These are phyloP conservation scores for Penicillium maclennaniae DNA, from an alignment of 495 filamentous ascomycete genomes.

Conservation along the genomic window DNA sequence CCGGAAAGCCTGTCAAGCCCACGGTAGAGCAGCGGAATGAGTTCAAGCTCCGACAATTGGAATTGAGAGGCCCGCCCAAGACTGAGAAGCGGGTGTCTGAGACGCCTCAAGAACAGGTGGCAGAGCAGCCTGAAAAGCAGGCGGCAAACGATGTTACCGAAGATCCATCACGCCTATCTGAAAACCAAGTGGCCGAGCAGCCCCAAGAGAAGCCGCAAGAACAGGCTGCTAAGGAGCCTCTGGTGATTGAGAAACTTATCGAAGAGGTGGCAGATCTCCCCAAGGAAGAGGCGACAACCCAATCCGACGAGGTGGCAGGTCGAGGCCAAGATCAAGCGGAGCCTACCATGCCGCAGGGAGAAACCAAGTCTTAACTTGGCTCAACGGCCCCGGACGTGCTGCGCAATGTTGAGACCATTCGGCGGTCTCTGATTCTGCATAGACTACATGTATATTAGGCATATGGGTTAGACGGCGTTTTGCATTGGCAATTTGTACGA, in stretches of 20 bases:
- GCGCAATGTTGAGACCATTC: neutral
- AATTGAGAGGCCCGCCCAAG: neutral
- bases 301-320: neutral
- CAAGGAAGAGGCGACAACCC: neutral
- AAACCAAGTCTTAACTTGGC: neutral
- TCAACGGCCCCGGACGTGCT: neutral
- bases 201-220: neutral
- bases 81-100: neutral
- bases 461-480: slow-evolving; percentile 13
- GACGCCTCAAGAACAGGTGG: neutral
- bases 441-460: slow-evolving; percentile 15
- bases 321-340: neutral
- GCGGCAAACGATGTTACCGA: no score
- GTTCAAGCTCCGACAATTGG: slow-evolving; percentile 1
- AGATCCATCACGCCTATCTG: no score
- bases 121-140: neutral
- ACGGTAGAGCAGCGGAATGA: slow-evolving; percentile 21
- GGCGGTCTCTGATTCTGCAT: slow-evolving; percentile 9
- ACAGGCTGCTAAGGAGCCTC: neutral
- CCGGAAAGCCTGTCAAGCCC: slow-evolving; percentile 13
- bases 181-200: neutral
- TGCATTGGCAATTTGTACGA: slow-evolving; percentile 10
- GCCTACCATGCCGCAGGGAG: neutral
- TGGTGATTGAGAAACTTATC: no score
- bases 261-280: no score